phyloP scores from a whole-genome alignment of 495 filamentous ascomycete genomes.

The Zalerion maritima region DNA sequence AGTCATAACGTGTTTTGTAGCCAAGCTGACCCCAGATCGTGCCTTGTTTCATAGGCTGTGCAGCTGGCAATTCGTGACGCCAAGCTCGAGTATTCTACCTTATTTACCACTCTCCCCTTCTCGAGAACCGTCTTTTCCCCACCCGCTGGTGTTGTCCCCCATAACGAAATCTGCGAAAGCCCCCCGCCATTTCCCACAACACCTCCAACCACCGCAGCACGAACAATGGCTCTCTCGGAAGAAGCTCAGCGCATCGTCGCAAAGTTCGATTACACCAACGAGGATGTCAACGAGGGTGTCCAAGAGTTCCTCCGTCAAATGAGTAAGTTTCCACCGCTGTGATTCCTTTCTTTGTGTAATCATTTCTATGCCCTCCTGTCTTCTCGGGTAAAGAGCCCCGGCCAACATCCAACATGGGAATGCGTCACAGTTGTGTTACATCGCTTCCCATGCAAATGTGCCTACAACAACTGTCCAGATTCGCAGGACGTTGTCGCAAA shows the following conservation, averaged over 20 bases:
- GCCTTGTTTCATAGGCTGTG: too few species aligned
- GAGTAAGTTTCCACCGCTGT: constrained; percentile 33
- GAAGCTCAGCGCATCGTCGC: constrained; percentile 65
- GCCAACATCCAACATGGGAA: too few species aligned
- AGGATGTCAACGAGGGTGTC: constrained; percentile 65
- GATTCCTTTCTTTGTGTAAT: neutral
- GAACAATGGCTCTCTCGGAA: constrained; percentile 46
- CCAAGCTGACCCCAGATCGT: too few species aligned
- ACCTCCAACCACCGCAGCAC: constrained; percentile 29
- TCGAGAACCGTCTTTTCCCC: constrained; percentile 25
- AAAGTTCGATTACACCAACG: constrained; percentile 74
- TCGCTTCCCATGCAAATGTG: too few species aligned
- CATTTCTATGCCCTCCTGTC: neutral
- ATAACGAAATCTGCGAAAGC: constrained; percentile 29
- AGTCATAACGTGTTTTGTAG: too few species aligned
- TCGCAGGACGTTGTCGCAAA: neutral
- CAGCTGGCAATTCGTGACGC: constrained; percentile 18
- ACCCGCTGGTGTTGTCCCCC: constrained; percentile 18
- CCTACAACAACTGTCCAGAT: too few species aligned
- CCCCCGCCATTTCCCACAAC: constrained; percentile 31
- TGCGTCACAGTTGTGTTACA: too few species aligned
- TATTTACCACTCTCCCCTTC: constrained; percentile 20
- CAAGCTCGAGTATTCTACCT: constrained; percentile 19
- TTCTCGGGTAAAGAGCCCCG: too few species aligned
- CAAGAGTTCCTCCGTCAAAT: constrained; percentile 76